Evolutionary conservation across 2,329 filamentous ascomycete species (phyloP), one percentile per base, ranked within the genome.

Genomic region (Ascochyta lentis): DNA sequence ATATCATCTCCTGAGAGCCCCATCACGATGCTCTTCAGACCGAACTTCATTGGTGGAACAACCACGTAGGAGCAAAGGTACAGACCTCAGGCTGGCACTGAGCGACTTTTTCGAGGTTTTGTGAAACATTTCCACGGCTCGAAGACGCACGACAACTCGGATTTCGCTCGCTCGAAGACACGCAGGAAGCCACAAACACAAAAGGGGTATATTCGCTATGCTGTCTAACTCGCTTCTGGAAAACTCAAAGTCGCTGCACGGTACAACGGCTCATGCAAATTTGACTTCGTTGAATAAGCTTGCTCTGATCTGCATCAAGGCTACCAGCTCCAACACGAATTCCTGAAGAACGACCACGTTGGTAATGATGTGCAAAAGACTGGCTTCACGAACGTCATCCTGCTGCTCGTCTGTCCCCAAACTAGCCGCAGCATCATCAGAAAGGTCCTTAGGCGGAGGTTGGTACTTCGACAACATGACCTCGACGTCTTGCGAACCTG

Each of bases 321-420:
- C 80, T 10, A 79, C 75, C 12, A 83, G 54, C 66, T 83, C 80
- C 44, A 82, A 64, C 19, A 80, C 72, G 59, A 83, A 83, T 56
- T 82, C 78, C 62, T 82, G 80, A 60, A 83, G 56, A 9, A 83
- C 73, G 6, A 82, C 78, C 37, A 80, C 76, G 56, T 83, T 83
- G 9, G 80, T 82, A 31, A 82, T 69, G 27, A 83, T 76, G 61
- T 82, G 80, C 51, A 80, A 70, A 27, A 82, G 61, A 59, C 76
- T 81, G 13, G 78, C 79, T 48, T 78, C 74, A 50, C 68, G 69
- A n/a, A 70, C 60, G 46, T 70, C 65, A 9, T 74, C 69, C 12
- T 60, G 55, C 23, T 66, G 65, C 31, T 54, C 63, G 33, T 59
- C 52, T 39, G 53, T 33, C 24, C 64, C 61, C 38, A 53, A 58